phyloP scores from a whole-genome alignment of 164 flowering plant species.

The Buxus sempervirens region DNA sequence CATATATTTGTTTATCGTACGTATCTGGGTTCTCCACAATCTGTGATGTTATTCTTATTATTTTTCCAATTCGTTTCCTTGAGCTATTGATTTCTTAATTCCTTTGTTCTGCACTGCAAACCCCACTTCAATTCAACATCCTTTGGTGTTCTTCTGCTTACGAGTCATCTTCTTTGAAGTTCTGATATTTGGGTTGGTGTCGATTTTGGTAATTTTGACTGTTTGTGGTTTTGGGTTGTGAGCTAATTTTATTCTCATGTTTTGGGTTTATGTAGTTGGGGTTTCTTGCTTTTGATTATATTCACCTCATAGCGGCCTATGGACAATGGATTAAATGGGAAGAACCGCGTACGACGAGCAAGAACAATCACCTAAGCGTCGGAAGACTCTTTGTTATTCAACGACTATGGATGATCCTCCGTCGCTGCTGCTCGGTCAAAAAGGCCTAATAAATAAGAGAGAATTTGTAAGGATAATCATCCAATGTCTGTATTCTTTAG shows the following conservation, averaged over 20 bases:
- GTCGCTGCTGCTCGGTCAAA: constrained; percentile 36
- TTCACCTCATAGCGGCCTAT: neutral
- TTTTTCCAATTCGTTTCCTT: too few relatives aligned
- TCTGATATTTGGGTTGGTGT: neutral
- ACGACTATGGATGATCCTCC: constrained; percentile 32
- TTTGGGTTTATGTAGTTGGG: neutral
- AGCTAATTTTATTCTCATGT: neutral
- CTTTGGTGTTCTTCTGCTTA: neutral
- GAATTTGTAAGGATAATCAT: constrained; percentile 68
- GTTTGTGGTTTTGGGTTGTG: neutral
- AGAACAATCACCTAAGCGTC: constrained; percentile 6
- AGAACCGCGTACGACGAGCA: neutral
- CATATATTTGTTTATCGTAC: neutral
- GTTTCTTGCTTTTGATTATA: neutral
- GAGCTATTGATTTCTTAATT: too few relatives aligned
- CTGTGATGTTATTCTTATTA: too few relatives aligned
- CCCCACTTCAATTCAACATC: neutral
- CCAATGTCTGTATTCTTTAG: constrained; percentile 67
- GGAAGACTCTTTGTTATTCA: constrained; percentile 1
- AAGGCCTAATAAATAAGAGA: constrained; percentile 51
- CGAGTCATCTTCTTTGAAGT: neutral
- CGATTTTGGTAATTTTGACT: neutral
- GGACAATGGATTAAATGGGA: neutral
- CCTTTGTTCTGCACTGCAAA: too few relatives aligned
- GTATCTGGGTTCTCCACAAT: neutral